A percentile compares a stretch with the other conserved stretches of the same genome.
Evolutionary conservation across 306 rosid genomes (phyloP).

Genomic region (Pterocarpus macrocarpus): DNA sequence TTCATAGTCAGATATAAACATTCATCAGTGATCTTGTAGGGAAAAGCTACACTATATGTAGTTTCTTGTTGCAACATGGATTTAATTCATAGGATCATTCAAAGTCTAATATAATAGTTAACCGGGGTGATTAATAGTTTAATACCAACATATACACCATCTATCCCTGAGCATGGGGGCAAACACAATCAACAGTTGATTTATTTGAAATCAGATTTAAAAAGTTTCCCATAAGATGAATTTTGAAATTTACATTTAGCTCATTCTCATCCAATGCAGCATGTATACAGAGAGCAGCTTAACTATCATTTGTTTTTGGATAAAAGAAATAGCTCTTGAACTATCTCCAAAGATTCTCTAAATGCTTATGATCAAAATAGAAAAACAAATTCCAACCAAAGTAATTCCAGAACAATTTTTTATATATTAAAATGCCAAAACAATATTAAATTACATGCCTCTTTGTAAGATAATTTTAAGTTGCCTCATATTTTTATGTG

Average conservation of each 20-base stretch:
- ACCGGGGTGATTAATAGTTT: too few species aligned
- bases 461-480: background rate
- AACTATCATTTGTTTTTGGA: background rate
- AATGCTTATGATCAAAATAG: conserved; percentile 15
- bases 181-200: too few species aligned
- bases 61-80: conserved; percentile 18
- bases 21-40: conserved; percentile 7
- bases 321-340: background rate
- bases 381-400: background rate
- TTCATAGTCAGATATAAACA: conserved; percentile 21
- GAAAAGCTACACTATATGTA: background rate
- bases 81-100: too few species aligned
- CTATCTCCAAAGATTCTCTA: conserved; percentile 5
- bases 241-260: background rate
- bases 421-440: background rate
- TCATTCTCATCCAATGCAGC: background rate
- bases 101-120: too few species aligned
- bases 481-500: background rate
- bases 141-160: too few species aligned
- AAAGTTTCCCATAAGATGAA: background rate
- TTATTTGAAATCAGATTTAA: background rate
- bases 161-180: too few species aligned
- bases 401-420: background rate
- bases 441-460: conserved; percentile 27
- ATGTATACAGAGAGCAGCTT: background rate